Evolutionary conservation across 2,329 filamentous ascomycete genomes (phyloP).

Genomic region (Blastomyces silverae): DNA sequence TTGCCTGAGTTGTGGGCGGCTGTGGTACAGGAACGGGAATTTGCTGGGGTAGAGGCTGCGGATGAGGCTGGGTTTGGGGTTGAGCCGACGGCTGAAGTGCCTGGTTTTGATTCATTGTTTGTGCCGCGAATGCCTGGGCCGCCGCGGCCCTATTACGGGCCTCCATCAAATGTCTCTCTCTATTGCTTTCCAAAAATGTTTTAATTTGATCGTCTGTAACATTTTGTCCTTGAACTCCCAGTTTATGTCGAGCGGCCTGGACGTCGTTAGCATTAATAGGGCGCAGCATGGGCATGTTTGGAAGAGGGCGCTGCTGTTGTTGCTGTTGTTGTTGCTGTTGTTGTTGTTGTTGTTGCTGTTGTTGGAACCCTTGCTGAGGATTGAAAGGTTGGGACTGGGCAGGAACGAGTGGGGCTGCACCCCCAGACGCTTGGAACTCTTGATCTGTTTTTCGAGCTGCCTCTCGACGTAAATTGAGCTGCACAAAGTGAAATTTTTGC

Average conservation of each 20-base stretch:
- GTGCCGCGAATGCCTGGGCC: conserved; percentile 22
- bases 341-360: conserved; percentile 27
- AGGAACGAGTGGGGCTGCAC: conserved; percentile 24
- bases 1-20: conserved; percentile 24
- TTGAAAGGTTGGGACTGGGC: conserved; percentile 27
- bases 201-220: conserved; percentile 42
- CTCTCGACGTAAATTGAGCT: conserved; percentile 27
- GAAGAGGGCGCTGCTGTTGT: conserved; percentile 25
- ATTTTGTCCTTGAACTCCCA: conserved; percentile 32
- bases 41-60: conserved; percentile 10
- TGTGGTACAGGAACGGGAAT: conserved; percentile 25
- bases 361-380: conserved; percentile 25
- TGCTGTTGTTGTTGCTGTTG: too few relatives aligned
- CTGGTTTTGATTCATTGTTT: conserved; percentile 26
- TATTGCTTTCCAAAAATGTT: conserved; percentile 31
- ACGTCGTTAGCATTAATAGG: conserved; percentile 35
- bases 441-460: conserved; percentile 24
- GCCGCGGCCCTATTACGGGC: conserved; percentile 26
- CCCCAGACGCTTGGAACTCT: conserved; percentile 24
- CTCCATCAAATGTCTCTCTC: conserved; percentile 33
- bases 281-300: conserved; percentile 30
- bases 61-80: conserved; percentile 21
- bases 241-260: conserved; percentile 32
- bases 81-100: conserved; percentile 24
- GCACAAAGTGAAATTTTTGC: conserved; percentile 42